These are phyloP conservation scores for Sugiyamaella japonica DNA, from an alignment of 1,139 yeast genomes.

Conservation along the genomic window DNA sequence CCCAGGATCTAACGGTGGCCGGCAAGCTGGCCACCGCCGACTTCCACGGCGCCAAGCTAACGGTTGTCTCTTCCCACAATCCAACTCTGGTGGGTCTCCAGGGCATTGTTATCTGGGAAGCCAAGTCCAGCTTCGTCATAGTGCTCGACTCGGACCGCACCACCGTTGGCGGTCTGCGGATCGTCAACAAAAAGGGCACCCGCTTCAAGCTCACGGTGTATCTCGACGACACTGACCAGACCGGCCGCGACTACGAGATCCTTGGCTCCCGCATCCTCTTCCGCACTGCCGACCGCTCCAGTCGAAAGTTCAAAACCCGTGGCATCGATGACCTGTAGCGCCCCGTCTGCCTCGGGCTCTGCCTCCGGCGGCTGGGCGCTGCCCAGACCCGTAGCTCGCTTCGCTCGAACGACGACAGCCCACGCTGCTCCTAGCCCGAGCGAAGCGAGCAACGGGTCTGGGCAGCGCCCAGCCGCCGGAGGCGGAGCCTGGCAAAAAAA, in stretches of 20 bases:
- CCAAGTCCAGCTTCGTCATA: constrained; percentile 71
- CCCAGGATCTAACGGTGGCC: constrained; percentile 24
- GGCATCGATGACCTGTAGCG: constrained; percentile 55
- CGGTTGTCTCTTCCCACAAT: constrained; percentile 60
- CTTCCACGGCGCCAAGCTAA: constrained; percentile 71
- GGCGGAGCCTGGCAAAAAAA: constrained; percentile 2
- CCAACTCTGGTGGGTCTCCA: constrained; percentile 58
- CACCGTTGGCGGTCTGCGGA: constrained; percentile 26
- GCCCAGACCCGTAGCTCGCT: not conserved
- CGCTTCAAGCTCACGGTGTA: constrained; percentile 58
- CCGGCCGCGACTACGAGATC: constrained; percentile 52
- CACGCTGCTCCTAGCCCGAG: no score
- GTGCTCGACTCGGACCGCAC: constrained; percentile 37
- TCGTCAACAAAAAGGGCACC: constrained; percentile 58
- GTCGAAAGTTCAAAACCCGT: constrained; percentile 81
- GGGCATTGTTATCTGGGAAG: constrained; percentile 88
- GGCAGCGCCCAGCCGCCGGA: not conserved
- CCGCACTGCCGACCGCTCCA: constrained; percentile 79
- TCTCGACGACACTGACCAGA: constrained; percentile 28
- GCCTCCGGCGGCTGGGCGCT: not conserved
- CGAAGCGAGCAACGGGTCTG: not conserved
- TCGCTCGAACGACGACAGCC: no score
- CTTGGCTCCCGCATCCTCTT: constrained; percentile 79
- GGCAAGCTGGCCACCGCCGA: constrained; percentile 74
- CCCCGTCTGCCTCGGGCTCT: not conserved